A percentile compares a stretch with the other conserved stretches of the same genome.
Conservation (phyloP, 2,329 filamentous ascomycete species). For the Orbilia brochopaga region DNA sequence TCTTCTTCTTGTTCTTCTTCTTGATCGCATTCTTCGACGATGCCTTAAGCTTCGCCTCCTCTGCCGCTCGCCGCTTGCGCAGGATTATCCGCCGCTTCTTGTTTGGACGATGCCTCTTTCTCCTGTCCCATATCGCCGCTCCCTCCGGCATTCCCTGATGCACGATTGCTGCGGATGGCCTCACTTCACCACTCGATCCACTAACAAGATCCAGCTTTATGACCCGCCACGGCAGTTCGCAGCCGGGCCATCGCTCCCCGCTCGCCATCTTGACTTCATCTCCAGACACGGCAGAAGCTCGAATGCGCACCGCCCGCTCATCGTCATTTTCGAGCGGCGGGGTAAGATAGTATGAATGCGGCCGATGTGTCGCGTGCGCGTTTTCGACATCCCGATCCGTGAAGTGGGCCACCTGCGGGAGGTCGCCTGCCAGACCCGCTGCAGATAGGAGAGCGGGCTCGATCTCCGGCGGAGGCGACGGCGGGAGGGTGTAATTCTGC, state of each 20-base stretch:
- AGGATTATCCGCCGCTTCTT: constrained; percentile 38
- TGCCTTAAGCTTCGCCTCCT: constrained; percentile 18
- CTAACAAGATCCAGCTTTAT: constrained; percentile 17
- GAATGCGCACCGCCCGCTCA: constrained; percentile 16
- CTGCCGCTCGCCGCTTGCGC: constrained; percentile 11
- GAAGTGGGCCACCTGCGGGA: constrained; percentile 24
- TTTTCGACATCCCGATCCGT: constrained; percentile 32
- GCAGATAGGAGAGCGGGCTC: constrained; percentile 10
- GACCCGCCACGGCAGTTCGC: constrained; percentile 39
- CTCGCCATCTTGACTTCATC: constrained; percentile 30
- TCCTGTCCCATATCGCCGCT: constrained; percentile 4
- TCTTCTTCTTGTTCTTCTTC: constrained; percentile 43
- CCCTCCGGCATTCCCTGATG: constrained; percentile 5
- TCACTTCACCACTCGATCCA: background rate
- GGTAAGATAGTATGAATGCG: constrained; percentile 38
- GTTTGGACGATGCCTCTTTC: constrained; percentile 26
- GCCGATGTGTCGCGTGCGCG: constrained; percentile 45
- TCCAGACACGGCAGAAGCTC: constrained; percentile 32
- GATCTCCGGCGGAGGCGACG: constrained; percentile 35
- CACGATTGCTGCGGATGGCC: constrained; percentile 2
- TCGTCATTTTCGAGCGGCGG: constrained; percentile 35
- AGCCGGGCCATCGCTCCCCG: constrained; percentile 26
- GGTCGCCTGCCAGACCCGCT: constrained; percentile 15
- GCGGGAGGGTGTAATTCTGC: constrained; percentile 36
- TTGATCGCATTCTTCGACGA: constrained; percentile 30